phyloP scores from a whole-genome alignment of 2,329 filamentous ascomycete species.

The Raffaelea albimanens region DNA sequence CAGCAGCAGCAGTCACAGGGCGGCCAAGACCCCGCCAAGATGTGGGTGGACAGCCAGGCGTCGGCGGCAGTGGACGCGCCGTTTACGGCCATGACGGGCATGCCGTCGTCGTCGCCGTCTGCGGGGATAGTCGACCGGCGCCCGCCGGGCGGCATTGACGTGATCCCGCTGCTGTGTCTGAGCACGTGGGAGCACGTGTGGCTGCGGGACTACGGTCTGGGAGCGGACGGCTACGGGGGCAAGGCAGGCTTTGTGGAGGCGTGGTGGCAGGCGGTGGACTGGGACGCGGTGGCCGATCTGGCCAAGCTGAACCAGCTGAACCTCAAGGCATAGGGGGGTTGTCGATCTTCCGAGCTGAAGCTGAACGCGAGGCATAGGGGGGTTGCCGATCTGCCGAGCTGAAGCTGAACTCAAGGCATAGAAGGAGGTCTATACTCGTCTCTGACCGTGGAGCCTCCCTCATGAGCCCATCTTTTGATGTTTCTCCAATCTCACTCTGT shows the following conservation, averaged over 20 bases:
- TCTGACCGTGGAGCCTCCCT: no score
- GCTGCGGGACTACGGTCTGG: constrained; percentile 67
- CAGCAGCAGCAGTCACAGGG: neutral
- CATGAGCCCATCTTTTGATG: neutral
- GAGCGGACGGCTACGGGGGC: constrained; percentile 49
- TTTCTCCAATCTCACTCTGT: neutral
- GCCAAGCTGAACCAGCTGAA: constrained; percentile 20
- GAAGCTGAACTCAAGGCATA: no score
- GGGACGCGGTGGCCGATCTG: constrained; percentile 56
- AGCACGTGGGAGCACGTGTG: constrained; percentile 97
- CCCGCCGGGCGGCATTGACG: constrained; percentile 57
- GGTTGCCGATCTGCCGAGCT: no score
- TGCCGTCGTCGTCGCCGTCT: constrained; percentile 12
- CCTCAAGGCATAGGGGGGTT: constrained; percentile 9
- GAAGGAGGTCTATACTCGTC: no score
- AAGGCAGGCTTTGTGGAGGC: constrained; percentile 67
- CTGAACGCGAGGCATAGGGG: no score
- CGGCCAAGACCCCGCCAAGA: no score
- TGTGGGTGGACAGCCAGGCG: neutral
- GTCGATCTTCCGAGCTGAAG: no score
- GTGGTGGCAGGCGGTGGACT: constrained; percentile 88
- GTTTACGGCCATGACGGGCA: constrained; percentile 14
- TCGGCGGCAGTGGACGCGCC: constrained; percentile 12
- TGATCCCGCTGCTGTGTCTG: constrained; percentile 75
- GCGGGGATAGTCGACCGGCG: constrained; percentile 20